phyloP scores from a whole-genome alignment of 768 basidiomycete species.

The Trametes cingulata region DNA sequence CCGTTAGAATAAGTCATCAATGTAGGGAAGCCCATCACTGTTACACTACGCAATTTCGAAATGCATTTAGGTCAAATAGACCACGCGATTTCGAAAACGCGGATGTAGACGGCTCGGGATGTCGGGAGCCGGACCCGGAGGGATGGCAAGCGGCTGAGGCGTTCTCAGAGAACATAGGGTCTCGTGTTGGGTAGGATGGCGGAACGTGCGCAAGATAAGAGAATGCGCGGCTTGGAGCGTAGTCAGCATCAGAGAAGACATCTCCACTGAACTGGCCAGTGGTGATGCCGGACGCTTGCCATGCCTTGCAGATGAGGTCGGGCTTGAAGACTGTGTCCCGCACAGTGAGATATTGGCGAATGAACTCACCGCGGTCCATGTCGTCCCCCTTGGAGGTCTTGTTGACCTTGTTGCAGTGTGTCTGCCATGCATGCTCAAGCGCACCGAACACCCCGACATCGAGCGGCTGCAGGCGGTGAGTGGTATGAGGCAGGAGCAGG shows the following conservation, averaged over 20 bases:
- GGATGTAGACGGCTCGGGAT: too few relatives aligned
- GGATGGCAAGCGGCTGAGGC: too few relatives aligned
- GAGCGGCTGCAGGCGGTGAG: slow-evolving; percentile 45
- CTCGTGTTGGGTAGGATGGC: background rate
- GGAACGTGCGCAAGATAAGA: background rate
- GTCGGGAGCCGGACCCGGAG: too few relatives aligned
- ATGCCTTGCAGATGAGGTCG: background rate
- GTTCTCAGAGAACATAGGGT: too few relatives aligned
- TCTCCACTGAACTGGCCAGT: background rate
- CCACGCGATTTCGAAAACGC: too few relatives aligned
- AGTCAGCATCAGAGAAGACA: background rate
- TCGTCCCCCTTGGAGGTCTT: background rate
- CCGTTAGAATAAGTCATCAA: too few relatives aligned
- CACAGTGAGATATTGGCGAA: background rate
- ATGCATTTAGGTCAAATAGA: too few relatives aligned
- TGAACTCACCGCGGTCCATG: background rate
- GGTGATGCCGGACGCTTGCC: background rate
- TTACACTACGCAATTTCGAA: too few relatives aligned
- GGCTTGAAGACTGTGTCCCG: background rate
- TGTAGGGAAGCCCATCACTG: too few relatives aligned
- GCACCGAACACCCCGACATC: slow-evolving; percentile 44
- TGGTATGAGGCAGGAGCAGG: slow-evolving; percentile 42
- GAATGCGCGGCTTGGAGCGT: background rate
- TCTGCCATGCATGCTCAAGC: slow-evolving; percentile 31
- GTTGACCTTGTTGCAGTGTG: background rate